phyloP scores from a whole-genome alignment of 495 filamentous ascomycete species.

The Thermochaetoides thermophila region DNA sequence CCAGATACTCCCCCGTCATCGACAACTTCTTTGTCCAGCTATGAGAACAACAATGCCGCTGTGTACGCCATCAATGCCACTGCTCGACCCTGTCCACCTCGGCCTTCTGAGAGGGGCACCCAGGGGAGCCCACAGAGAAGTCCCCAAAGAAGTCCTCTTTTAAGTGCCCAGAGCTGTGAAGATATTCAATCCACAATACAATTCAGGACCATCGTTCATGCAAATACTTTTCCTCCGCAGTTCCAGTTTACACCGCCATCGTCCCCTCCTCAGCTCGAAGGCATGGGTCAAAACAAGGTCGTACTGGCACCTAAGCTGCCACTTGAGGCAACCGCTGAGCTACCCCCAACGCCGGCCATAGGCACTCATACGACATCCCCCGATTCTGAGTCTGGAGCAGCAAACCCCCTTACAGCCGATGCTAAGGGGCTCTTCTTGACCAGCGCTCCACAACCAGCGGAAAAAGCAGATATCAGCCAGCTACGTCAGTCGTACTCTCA shows the following conservation, averaged over 20 bases:
- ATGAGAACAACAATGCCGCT: slow-evolving; percentile 19
- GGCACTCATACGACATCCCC: background rate
- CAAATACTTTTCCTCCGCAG: no score
- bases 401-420: background rate
- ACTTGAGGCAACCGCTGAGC: background rate
- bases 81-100: slow-evolving; percentile 13
- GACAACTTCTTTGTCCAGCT: slow-evolving; percentile 32
- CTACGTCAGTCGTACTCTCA: no score
- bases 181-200: no score
- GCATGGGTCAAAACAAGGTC: background rate
- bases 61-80: slow-evolving; percentile 7
- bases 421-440: background rate
- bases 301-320: background rate
- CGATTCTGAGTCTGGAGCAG: background rate
- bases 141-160: slow-evolving; percentile 14
- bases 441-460: background rate
- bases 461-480: background rate
- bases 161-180: slow-evolving; percentile 13
- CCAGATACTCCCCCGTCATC: slow-evolving; percentile 33
- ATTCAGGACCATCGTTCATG: slow-evolving; percentile 7
- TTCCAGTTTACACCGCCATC: slow-evolving; percentile 4
- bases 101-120: slow-evolving; percentile 9
- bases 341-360: background rate
- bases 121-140: slow-evolving; percentile 11
- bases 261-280: background rate